phyloP scores from a whole-genome alignment of 2,329 filamentous ascomycete species.

The Venturia oleaginea region DNA sequence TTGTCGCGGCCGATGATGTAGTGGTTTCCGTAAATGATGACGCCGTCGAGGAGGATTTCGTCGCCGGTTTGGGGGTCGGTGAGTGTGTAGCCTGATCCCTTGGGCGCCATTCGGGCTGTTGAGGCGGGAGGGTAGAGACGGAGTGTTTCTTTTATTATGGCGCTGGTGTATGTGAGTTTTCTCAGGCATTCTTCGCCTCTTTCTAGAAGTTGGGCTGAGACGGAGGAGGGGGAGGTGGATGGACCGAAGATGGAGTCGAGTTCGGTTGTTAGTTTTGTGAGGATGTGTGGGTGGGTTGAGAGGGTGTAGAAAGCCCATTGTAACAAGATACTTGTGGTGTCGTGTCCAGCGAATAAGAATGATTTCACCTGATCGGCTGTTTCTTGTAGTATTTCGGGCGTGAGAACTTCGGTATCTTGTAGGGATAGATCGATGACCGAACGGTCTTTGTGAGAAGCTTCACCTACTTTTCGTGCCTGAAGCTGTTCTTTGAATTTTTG shows the following conservation, averaged over 20 bases:
- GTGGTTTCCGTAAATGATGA: conserved; percentile 12
- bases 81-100: conserved; percentile 6
- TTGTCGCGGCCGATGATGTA: conserved; percentile 12
- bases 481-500: conserved; percentile 15
- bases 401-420: conserved; percentile 6
- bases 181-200: conserved; percentile 32
- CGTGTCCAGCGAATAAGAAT: conserved; percentile 35
- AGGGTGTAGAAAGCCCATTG: conserved; percentile 25
- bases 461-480: neutral
- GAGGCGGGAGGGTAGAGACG: conserved; percentile 43
- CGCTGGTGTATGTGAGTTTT: conserved; percentile 42
- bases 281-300: conserved; percentile 22
- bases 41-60: conserved; percentile 11
- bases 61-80: neutral
- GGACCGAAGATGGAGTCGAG: conserved; percentile 44
- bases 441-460: neutral
- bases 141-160: conserved; percentile 45
- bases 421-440: conserved; percentile 12
- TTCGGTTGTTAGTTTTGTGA: conserved; percentile 34
- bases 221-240: conserved; percentile 12
- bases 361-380: conserved; percentile 25
- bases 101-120: conserved; percentile 28
- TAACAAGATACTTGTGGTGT: conserved; percentile 31
- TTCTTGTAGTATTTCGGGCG: conserved; percentile 14
- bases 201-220: neutral